Conservation (phyloP, 129 eudicot species). For the Centaurea solstitialis region DNA sequence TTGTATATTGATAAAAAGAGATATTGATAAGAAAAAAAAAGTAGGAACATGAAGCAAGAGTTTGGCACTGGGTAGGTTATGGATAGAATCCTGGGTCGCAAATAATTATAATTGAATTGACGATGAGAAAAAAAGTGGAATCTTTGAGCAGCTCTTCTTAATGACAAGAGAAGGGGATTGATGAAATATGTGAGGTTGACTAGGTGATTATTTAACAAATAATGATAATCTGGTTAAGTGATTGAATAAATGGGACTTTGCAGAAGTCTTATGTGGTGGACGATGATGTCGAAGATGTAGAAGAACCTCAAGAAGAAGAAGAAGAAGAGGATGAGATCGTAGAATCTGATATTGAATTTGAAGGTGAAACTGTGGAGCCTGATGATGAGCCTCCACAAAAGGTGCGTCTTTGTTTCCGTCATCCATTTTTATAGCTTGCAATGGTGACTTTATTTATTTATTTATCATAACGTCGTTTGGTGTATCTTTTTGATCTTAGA, state of each 20-base stretch:
- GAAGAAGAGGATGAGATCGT: constrained; percentile 91
- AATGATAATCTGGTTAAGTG: constrained; percentile 4
- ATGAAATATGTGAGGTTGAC: constrained; percentile 3
- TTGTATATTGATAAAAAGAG: not conserved
- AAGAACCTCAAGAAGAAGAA: constrained; percentile 53
- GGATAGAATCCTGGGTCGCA: constrained; percentile 1
- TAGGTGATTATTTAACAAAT: not conserved
- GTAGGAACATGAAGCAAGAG: not conserved
- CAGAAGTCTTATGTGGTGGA: constrained; percentile 71
- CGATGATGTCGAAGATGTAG: constrained; percentile 77
- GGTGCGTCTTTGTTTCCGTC: constrained; percentile 37
- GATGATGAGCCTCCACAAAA: constrained; percentile 94
- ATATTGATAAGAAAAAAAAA: not conserved
- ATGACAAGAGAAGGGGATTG: not conserved
- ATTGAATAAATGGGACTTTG: constrained; percentile 4
- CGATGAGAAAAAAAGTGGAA: not conserved
- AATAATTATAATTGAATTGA: not conserved
- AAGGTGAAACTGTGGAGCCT: constrained; percentile 87
- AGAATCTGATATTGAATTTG: constrained; percentile 93
- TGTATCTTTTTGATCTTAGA: constrained; percentile 35
- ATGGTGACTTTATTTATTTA: not conserved
- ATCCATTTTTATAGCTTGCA: not conserved
- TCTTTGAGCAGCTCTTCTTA: not conserved
- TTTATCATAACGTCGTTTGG: not conserved
- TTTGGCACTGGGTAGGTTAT: not conserved